These are phyloP conservation scores for Gamarada debralockiae DNA, from an alignment of 495 filamentous ascomycete species.

Conservation along the genomic window DNA sequence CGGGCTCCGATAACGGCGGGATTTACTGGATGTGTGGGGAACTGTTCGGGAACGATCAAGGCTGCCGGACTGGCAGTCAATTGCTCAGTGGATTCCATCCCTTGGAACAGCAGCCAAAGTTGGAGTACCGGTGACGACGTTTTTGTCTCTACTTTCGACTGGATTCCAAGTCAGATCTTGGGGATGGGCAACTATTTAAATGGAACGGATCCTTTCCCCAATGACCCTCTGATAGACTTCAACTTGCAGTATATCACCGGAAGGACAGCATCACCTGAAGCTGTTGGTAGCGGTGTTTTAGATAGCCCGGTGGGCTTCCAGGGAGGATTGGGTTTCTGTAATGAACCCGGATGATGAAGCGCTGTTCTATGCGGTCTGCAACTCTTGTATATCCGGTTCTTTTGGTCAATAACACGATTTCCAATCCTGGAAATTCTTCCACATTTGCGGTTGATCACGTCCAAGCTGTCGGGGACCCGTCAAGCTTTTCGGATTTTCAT, in stretches of 20 bases:
- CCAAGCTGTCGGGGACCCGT: not conserved
- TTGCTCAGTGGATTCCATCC: not conserved
- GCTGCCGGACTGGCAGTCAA: not conserved
- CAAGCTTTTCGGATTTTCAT: not conserved
- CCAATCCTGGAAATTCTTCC: not conserved
- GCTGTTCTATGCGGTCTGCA: not conserved
- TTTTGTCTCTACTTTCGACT: not conserved
- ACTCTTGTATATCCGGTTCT: not conserved
- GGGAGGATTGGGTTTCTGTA: not conserved
- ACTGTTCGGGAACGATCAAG: not conserved
- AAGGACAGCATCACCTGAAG: not conserved
- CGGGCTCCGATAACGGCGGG: not conserved
- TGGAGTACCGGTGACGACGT: not conserved
- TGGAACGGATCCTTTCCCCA: not conserved
- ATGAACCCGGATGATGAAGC: not conserved
- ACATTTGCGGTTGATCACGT: not conserved
- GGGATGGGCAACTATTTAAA: too few relatives aligned
- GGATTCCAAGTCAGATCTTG: too few relatives aligned
- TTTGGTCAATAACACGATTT: not conserved
- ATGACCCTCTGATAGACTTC: not conserved
- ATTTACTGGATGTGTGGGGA: not conserved
- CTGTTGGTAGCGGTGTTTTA: too few relatives aligned
- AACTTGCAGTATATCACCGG: not conserved
- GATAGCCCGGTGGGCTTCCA: not conserved
- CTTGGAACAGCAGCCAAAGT: not conserved